Evolutionary conservation across 2,329 filamentous ascomycete genomes (phyloP).

Genomic region (Fonsecaea erecta): DNA sequence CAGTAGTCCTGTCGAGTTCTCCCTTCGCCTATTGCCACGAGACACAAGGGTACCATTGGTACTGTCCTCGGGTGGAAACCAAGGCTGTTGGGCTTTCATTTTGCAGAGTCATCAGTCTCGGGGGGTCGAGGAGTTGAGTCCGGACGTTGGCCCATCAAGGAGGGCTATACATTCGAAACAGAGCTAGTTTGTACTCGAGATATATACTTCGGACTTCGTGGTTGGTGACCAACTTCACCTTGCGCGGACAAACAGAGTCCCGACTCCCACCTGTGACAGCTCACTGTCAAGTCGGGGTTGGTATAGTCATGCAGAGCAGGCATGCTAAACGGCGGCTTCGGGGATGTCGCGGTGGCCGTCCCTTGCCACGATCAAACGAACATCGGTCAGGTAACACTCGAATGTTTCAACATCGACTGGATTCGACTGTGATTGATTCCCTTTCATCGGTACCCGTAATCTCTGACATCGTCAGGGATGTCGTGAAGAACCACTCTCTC

Average conservation of each 20-base stretch:
- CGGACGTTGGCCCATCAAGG: not conserved
- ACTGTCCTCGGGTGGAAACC: not conserved
- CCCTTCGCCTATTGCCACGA: not conserved
- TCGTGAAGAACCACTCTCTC: not conserved
- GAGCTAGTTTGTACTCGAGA: not conserved
- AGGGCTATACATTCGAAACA: not conserved
- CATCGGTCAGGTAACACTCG: not conserved
- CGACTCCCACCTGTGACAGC: not conserved
- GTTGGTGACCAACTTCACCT: not conserved
- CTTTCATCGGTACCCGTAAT: not conserved
- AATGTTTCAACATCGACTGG: not conserved
- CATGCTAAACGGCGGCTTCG: not conserved
- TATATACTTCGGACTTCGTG: not conserved
- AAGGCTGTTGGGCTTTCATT: slow-evolving; percentile 11
- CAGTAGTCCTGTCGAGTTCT: not conserved
- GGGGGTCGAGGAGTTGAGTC: not conserved
- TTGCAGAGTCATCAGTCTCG: not conserved
- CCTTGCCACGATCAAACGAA: not conserved
- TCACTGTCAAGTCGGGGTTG: not conserved
- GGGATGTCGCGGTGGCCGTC: not conserved
- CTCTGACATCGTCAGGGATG: not conserved
- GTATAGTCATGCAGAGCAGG: not conserved
- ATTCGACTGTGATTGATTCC: not conserved
- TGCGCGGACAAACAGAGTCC: not conserved
- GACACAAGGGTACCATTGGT: not conserved